phyloP scores from a whole-genome alignment of 2,329 filamentous ascomycete species.

The Penicillium sp. region DNA sequence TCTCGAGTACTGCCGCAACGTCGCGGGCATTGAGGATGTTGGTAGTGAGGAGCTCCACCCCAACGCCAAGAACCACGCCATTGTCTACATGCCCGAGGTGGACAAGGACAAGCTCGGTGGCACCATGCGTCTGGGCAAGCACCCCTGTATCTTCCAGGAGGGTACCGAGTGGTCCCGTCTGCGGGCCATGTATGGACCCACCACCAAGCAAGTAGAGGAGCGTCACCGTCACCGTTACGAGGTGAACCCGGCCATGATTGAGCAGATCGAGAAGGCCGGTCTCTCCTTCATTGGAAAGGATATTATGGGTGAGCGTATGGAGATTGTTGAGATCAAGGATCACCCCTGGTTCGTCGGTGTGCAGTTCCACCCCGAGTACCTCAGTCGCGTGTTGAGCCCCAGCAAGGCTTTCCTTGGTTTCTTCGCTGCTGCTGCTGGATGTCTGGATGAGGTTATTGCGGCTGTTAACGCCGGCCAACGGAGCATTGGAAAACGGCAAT shows the following conservation, averaged over 20 bases:
- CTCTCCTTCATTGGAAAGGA: constrained; percentile 79
- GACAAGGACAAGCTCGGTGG: constrained; percentile 75
- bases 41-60: constrained; percentile 58
- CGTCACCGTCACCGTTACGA: constrained; percentile 88
- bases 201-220: constrained; percentile 59
- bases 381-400: constrained; percentile 71
- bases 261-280: constrained; percentile 65
- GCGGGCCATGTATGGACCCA: constrained; percentile 67
- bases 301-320: constrained; percentile 74
- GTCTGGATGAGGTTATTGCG: constrained; percentile 52
- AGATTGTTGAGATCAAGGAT: constrained; percentile 76
- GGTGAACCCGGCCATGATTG: constrained; percentile 78
- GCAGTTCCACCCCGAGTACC: constrained; percentile 87
- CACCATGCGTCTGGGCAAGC: constrained; percentile 80
- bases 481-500: constrained; percentile 13
- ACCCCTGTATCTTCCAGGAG: constrained; percentile 71
- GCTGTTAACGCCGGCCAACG: constrained; percentile 18
- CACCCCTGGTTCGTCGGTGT: constrained; percentile 84
- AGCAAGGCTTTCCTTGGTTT: constrained; percentile 80
- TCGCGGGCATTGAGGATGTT: constrained; percentile 63
- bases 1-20: constrained; percentile 78
- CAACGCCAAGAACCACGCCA: constrained; percentile 63
- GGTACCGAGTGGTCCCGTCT: constrained; percentile 77
- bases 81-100: constrained; percentile 91
- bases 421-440: constrained; percentile 72